Percentiles rank a stretch among this genome's conserved stretches.
phyloP scores from a whole-genome alignment of 1,284 basidiomycete genomes.

The Schizophyllum commune region DNA sequence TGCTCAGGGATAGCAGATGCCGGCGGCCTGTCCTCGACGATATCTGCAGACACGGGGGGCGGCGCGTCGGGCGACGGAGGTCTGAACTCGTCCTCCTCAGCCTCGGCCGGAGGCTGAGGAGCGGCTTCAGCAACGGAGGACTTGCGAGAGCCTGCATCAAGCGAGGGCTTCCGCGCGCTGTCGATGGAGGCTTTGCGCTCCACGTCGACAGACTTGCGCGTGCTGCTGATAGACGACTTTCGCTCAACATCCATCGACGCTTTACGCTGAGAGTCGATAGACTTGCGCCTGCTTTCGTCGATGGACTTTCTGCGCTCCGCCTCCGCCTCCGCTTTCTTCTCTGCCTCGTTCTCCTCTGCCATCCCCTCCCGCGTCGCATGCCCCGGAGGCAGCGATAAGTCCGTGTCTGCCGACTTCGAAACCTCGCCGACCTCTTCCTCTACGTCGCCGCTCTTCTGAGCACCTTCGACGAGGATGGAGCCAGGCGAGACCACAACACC shows the following conservation, averaged over 20 bases:
- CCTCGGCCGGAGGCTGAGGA: too few species aligned
- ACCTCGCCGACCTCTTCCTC: conserved; percentile 8
- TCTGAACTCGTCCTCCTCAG: neutral
- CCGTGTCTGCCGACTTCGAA: conserved; percentile 1
- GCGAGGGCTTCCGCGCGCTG: too few species aligned
- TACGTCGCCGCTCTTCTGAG: neutral
- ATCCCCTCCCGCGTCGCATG: neutral
- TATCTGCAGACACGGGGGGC: neutral
- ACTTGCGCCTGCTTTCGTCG: neutral
- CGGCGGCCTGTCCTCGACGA: conserved; percentile 1
- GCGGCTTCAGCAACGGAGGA: too few species aligned
- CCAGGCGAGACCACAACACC: neutral
- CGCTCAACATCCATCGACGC: neutral
- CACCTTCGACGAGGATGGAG: too few species aligned
- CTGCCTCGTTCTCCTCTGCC: neutral
- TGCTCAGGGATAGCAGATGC: conserved; percentile 4
- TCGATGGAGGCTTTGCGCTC: too few species aligned
- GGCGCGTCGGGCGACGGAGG: neutral
- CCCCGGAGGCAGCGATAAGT: neutral
- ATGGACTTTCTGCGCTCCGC: neutral
- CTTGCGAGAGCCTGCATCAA: too few species aligned
- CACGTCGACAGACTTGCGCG: too few species aligned
- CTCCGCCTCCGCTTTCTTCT: neutral
- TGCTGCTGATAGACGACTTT: too few species aligned
- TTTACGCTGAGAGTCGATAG: neutral